phyloP scores from a whole-genome alignment of 176 grass and related monocot genomes.

The Aegilops sharonensis region DNA sequence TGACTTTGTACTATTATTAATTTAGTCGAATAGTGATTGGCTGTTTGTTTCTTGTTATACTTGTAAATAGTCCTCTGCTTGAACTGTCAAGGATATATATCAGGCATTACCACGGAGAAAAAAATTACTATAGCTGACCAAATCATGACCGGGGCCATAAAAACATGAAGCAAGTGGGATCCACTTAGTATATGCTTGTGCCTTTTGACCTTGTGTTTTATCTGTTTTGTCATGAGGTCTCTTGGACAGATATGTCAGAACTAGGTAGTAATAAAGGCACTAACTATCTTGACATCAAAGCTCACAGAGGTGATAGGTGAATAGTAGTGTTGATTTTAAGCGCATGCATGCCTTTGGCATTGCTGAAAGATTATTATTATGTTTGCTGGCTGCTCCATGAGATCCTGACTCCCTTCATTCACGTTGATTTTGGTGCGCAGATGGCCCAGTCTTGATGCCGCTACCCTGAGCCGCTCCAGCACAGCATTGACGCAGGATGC shows the following conservation, averaged over 20 bases:
- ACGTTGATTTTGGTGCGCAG: neutral
- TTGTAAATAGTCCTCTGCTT: neutral
- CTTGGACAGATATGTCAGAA: neutral
- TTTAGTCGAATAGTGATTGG: neutral
- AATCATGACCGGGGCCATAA: neutral
- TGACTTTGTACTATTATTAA: neutral
- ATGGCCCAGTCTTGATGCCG: conserved; percentile 18
- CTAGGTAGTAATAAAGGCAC: neutral
- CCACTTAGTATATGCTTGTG: neutral
- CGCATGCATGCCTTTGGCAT: neutral
- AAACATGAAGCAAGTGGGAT: neutral
- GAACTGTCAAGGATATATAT: neutral
- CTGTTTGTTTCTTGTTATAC: neutral
- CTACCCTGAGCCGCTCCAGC: neutral
- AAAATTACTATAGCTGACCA: neutral
- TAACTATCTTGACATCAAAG: neutral
- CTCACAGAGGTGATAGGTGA: neutral
- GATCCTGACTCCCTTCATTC: neutral
- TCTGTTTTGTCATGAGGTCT: neutral
- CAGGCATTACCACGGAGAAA: too few relatives aligned
- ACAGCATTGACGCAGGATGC: neutral
- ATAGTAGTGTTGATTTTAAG: neutral
- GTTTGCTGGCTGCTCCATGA: neutral
- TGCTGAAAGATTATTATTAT: neutral
- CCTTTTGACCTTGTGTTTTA: neutral